Conservation (phyloP, 768 basidiomycete species). For the Plicaturopsis crispa region DNA sequence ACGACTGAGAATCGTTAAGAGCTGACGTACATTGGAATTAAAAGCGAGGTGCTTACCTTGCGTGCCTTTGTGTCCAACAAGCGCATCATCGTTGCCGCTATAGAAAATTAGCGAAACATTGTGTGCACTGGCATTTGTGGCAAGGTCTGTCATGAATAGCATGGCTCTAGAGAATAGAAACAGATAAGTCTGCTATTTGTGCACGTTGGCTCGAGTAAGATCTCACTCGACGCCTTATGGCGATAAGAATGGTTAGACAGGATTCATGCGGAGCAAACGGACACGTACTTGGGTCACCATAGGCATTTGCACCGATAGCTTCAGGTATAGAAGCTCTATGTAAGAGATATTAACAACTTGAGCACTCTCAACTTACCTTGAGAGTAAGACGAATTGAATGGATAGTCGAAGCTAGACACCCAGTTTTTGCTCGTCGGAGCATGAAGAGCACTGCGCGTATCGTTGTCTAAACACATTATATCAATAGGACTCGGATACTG, state of each 20-base stretch:
- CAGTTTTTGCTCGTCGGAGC: constrained; percentile 37
- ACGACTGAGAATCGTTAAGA: background rate
- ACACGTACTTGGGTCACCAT: background rate
- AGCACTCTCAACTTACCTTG: background rate
- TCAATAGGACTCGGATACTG: background rate
- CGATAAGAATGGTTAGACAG: background rate
- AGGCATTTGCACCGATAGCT: background rate
- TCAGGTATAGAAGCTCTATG: too few relatives aligned
- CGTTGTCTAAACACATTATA: constrained; percentile 8
- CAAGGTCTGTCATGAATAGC: constrained; percentile 32
- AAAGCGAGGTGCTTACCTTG: constrained; percentile 19
- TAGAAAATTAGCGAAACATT: constrained; percentile 26
- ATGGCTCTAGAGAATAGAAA: constrained; percentile 28
- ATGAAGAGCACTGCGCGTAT: constrained; percentile 28
- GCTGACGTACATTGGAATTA: background rate
- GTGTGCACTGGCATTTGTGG: constrained; percentile 28
- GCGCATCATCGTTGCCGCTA: constrained; percentile 37
- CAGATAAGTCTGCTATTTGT: background rate
- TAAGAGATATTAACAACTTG: too few relatives aligned
- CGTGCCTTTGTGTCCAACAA: constrained; percentile 33
- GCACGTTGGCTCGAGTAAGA: background rate
- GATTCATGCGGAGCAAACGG: background rate
- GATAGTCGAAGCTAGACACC: constrained; percentile 24
- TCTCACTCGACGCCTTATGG: background rate
- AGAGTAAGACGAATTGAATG: constrained; percentile 13